Percentiles rank a stretch among this genome's conserved stretches.
These are phyloP conservation scores for Magnolia officinalis DNA, from an alignment of 164 flowering plant species.

Conservation along the genomic window DNA sequence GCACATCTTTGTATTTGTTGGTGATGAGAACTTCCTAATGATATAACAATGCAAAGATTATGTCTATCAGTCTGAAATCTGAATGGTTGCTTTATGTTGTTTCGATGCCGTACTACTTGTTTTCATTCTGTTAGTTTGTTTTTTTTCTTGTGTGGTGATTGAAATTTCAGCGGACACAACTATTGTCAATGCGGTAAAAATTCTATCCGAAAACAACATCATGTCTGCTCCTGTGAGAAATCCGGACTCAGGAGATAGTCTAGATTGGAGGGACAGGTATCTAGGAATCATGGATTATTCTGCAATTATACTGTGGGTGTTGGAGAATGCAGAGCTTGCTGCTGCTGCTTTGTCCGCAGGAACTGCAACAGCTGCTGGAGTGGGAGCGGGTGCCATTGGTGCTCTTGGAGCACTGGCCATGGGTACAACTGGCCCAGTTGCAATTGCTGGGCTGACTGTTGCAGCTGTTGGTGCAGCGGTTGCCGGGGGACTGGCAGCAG, in stretches of 20 bases:
- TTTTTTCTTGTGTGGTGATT: conserved; percentile 51
- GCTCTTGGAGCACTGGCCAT: conserved; percentile 79
- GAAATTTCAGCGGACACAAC: conserved; percentile 77
- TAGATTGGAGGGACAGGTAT: conserved; percentile 74
- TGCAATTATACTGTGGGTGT: conserved; percentile 76
- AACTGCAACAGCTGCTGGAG: conserved; percentile 80
- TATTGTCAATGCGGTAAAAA: conserved; percentile 63
- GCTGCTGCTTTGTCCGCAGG: conserved; percentile 73
- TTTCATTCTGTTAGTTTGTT: neutral
- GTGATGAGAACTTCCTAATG: no score
- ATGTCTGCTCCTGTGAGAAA: conserved; percentile 77
- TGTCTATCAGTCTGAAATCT: neutral
- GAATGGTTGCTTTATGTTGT: neutral
- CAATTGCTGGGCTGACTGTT: conserved; percentile 77
- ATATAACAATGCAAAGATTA: neutral
- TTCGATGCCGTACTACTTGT: neutral
- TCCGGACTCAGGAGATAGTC: conserved; percentile 40
- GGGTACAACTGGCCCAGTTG: conserved; percentile 81
- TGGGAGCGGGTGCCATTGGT: conserved; percentile 84
- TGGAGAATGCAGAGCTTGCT: conserved; percentile 85
- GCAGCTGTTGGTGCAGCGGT: conserved; percentile 90
- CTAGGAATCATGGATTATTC: conserved; percentile 83
- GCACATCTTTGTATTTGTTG: no score
- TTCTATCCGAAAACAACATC: conserved; percentile 71
- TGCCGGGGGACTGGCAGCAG: conserved; percentile 78